phyloP scores from a whole-genome alignment of 345 rosid species.

The Microcos paniculata region DNA sequence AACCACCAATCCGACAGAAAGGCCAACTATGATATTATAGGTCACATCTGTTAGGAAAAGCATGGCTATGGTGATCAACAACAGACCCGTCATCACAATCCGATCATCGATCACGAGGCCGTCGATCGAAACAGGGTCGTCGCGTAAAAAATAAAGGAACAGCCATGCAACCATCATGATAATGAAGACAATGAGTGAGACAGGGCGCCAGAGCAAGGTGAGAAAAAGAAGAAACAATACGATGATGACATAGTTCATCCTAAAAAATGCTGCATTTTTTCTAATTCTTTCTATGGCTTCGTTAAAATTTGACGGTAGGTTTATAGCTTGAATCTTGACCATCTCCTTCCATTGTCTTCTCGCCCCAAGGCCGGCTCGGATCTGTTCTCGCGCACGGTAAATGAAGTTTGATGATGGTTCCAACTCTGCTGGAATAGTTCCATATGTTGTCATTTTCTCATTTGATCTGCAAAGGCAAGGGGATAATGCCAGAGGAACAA shows the following conservation, averaged over 20 bases:
- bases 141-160: slow-evolving; percentile 52
- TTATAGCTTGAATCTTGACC: slow-evolving; percentile 36
- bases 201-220: slow-evolving; percentile 61
- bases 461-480: neutral
- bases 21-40: slow-evolving; percentile 35
- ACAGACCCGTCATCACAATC: slow-evolving; percentile 32
- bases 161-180: slow-evolving; percentile 48
- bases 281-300: slow-evolving; percentile 37
- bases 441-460: slow-evolving; percentile 44
- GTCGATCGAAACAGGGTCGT: slow-evolving; percentile 37
- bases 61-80: slow-evolving; percentile 33
- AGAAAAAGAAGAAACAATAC: slow-evolving; percentile 37
- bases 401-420: slow-evolving; percentile 19
- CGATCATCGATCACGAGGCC: slow-evolving; percentile 44
- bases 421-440: slow-evolving; percentile 45
- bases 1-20: slow-evolving; percentile 39
- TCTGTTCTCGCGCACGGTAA: slow-evolving; percentile 38
- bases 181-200: slow-evolving; percentile 40
- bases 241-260: slow-evolving; percentile 47
- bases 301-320: slow-evolving; percentile 32
- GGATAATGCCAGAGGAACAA: neutral
- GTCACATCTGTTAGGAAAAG: slow-evolving; percentile 42
- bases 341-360: slow-evolving; percentile 62
- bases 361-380: slow-evolving; percentile 36
- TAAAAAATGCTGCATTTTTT: slow-evolving; percentile 37